Conservation (phyloP, 495 filamentous ascomycete species). For the Collariella sp. region DNA sequence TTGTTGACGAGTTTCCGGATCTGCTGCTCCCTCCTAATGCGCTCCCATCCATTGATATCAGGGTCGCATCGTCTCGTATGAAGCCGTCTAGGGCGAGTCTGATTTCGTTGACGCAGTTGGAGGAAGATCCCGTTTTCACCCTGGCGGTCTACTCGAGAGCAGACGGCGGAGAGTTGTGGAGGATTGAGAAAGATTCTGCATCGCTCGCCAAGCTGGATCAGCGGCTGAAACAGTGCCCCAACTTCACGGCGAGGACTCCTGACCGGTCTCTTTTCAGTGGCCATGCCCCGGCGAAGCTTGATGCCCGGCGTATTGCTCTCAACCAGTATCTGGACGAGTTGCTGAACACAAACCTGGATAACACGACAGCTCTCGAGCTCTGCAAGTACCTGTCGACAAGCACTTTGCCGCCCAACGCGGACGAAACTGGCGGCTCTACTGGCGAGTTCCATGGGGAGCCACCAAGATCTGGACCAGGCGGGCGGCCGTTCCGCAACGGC, state of each 20-base stretch:
- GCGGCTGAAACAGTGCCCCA: conserved; percentile 59
- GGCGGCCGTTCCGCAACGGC: conserved; percentile 68
- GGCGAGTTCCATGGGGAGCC: conserved; percentile 33
- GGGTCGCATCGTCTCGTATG: conserved; percentile 80
- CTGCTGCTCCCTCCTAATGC: conserved; percentile 82
- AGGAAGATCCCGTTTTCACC: conserved; percentile 91
- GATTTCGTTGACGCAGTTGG: conserved; percentile 57
- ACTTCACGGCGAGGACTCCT: conserved; percentile 64
- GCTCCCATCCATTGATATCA: conserved; percentile 75
- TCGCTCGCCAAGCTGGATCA: conserved; percentile 77
- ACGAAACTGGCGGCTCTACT: conserved; percentile 48
- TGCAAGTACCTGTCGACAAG: conserved; percentile 85
- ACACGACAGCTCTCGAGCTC: conserved; percentile 65
- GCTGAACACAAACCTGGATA: conserved; percentile 72
- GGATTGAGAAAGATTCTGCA: conserved; percentile 81
- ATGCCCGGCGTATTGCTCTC: conserved; percentile 71
- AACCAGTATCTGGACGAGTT: conserved; percentile 79
- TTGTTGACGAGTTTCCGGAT: conserved; percentile 75
- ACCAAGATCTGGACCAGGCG: conserved; percentile 46
- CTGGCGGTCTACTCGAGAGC: conserved; percentile 74
- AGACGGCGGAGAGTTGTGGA: conserved; percentile 76
- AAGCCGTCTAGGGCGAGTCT: conserved; percentile 82
- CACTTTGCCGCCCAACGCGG: conserved; percentile 66
- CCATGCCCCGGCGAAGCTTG: conserved; percentile 88
- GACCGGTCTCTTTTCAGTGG: conserved; percentile 82